Evolutionary conservation across 345 rosid species (phyloP).

Genomic region (Brassica cretica): DNA sequence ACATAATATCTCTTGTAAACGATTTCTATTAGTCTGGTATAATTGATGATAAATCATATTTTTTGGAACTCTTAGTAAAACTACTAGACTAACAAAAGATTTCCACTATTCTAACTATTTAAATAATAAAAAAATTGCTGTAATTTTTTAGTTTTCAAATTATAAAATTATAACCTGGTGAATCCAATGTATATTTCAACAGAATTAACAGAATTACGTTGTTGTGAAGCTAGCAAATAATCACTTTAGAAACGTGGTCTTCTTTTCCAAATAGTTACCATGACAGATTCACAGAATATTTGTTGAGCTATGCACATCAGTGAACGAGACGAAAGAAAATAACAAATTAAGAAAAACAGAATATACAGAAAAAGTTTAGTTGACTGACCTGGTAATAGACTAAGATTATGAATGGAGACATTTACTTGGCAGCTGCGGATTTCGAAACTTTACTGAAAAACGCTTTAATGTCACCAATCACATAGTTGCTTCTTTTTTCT

Average conservation of each 20-base stretch:
- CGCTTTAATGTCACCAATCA: too few species aligned
- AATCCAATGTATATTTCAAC: neutral
- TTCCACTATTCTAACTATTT: neutral
- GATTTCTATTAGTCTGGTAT: neutral
- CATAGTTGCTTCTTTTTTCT: too few species aligned
- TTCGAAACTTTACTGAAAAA: too few species aligned
- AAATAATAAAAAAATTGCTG: neutral
- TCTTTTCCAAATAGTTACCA: neutral
- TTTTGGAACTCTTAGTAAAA: neutral
- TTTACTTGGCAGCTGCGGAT: too few species aligned
- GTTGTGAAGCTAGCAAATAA: neutral
- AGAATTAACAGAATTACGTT: neutral
- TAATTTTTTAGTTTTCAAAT: neutral
- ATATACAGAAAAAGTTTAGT: neutral
- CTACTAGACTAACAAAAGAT: neutral
- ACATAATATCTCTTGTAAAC: neutral
- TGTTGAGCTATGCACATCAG: constrained; percentile 20
- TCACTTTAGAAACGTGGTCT: neutral
- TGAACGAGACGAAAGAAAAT: neutral
- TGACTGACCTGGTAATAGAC: too few species aligned
- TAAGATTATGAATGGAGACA: too few species aligned
- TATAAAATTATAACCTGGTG: neutral
- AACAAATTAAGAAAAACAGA: neutral
- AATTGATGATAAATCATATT: neutral
- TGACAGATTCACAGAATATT: neutral